Evolutionary conservation across 805 yeast species (phyloP), one percentile per base, ranked within the genome.

Genomic region (Candida silvatica): DNA sequence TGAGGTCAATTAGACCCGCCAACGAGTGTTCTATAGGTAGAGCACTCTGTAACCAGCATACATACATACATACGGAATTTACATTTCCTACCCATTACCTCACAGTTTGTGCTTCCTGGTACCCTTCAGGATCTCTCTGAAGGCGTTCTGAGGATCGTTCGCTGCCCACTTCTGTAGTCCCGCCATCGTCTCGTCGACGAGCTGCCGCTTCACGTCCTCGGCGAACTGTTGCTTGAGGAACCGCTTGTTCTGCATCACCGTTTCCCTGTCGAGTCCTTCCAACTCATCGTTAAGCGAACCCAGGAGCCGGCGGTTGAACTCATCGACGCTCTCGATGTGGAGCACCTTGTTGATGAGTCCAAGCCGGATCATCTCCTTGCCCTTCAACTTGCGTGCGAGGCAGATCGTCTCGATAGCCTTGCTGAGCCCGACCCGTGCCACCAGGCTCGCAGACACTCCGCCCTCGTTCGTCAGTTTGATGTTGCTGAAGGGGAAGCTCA

Each of bases 391-490:
- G 52, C 71, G 72, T 3, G 84, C 74, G 33, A 82, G 68, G 43
- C 85, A 61, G 29, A 86, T 61, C 2, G 85, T 84, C 58, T 85
- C 88, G 35, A 78, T 67, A 12, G 92, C 77, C 42, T 66, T 69
- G 41, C 84, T 74, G 61, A 76, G 63, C 2, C 95, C 95, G 38
- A 86, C 61, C 48, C 94, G 69, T 45, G 65, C 54, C 17, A 82
- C 75, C 35, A 86, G 64, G 4, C 90, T 73, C 6, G 76, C 69
- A 12, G 85, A 73, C 1, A 84, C 61, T 4, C 78, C 83, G 37
- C 95, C 94, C 56, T 86, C 96, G 40, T 81, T 74, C 3, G 82
- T 87, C 46, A 86, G 69, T 2, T 95, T 94, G 45, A 86, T 67
- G 51, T 79, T 80, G 29, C 87, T 75, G 58, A 86, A 86, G 5